Evolutionary conservation across 2,329 filamentous ascomycete genomes (phyloP).

Genomic region (Hypomyces perniciosus): DNA sequence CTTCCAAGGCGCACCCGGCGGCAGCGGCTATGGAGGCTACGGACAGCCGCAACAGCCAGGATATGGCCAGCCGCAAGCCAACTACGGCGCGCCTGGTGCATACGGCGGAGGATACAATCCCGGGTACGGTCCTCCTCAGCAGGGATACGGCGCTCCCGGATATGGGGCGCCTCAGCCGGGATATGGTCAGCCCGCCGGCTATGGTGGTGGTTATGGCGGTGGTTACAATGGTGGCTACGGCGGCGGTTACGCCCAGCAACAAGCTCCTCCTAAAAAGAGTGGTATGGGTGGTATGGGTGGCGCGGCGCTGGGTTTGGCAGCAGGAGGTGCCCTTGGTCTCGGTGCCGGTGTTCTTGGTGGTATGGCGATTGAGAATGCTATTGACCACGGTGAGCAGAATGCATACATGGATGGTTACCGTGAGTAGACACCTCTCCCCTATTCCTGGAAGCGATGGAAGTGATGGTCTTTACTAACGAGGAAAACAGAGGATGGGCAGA

Average conservation of each 20-base stretch:
- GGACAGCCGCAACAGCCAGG: constrained; percentile 19
- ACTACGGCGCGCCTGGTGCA: constrained; percentile 8
- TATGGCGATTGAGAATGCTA: constrained; percentile 60
- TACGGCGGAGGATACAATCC: constrained; percentile 16
- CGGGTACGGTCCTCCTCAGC: neutral
- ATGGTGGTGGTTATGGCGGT: constrained; percentile 26
- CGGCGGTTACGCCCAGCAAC: constrained; percentile 12
- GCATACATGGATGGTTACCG: constrained; percentile 44
- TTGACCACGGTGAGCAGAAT: constrained; percentile 56
- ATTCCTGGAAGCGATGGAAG: neutral
- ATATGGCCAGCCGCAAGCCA: constrained; percentile 11
- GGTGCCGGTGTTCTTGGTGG: constrained; percentile 80
- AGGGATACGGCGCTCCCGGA: constrained; percentile 23
- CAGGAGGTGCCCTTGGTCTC: constrained; percentile 69
- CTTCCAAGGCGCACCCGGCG: constrained; percentile 22
- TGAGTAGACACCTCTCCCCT: constrained; percentile 20
- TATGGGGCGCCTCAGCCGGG: constrained; percentile 16
- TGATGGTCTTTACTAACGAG: constrained; percentile 13
- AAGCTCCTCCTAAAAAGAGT: constrained; percentile 36
- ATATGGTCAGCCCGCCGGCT: constrained; percentile 22
- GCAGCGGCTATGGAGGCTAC: constrained; percentile 23
- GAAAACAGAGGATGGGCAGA: constrained; percentile 25
- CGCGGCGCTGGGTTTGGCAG: constrained; percentile 55
- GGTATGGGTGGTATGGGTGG: constrained; percentile 30
- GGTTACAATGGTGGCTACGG: constrained; percentile 31